Evolutionary conservation across 257 asterid genomes (phyloP), one percentile per base, ranked within the genome.

Genomic region (Solanum clarkiae): DNA sequence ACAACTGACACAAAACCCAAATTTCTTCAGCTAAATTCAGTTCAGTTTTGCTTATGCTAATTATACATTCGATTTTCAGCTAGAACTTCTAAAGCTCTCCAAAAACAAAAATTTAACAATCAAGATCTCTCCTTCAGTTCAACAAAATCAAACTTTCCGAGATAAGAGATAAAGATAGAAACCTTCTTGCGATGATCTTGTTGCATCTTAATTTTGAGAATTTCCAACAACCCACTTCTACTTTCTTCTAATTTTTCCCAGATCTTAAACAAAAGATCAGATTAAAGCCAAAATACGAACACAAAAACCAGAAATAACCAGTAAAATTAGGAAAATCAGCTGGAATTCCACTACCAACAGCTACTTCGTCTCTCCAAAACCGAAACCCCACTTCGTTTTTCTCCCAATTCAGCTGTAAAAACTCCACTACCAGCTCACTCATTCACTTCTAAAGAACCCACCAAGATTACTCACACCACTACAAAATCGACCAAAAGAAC

Each of bases 121-220:
- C 36, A 72, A 72, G 36, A 72, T 45, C 20, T 45, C 80, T n/a
- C 11, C 80, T 42, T 17, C 26, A 40, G 79, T 69, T 32, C 11
- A 18, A 70, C 51, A 40, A 40, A 69, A 40, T 70, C 79, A 70
- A 40, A 2, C 18, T 70, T 70, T 70, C 53, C 32, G 7, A 69
- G 53, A 9, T 3, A 59, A 32, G 63, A 55, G 68, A 80, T 24
- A 72, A 82, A 81, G 26, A 70, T 18, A 40, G 11, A 40, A 20
- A 94, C 97, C 97, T 92, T 93, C 84, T 88, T 93, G 71, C 90
- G 91, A 86, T 86, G 93, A 91, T 91, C 96, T 77, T 91, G 97
- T 88, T 90, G 95, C 96, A 92, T 94, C 91, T 86, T 89, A 24
- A 49, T 2, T 49, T 26, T 0, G 26, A 77, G 16, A 53, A 51